These are phyloP conservation scores for Arthrobotrys sphaeroides DNA, from an alignment of 2,329 filamentous ascomycete genomes.

Conservation along the genomic window DNA sequence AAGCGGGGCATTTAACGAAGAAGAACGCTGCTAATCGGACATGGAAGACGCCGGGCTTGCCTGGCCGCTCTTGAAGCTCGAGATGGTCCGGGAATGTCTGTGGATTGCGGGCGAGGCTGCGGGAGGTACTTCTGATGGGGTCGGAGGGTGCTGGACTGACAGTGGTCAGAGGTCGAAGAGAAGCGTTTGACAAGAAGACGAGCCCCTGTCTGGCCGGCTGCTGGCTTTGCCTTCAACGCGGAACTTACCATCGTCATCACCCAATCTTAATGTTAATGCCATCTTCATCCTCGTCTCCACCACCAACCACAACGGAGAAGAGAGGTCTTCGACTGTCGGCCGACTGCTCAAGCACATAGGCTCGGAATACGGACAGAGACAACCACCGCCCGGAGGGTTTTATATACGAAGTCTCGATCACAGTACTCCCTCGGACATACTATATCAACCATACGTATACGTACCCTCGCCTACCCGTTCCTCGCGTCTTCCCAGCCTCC, in stretches of 20 bases:
- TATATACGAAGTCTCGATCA: background rate
- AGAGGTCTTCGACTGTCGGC: constrained; percentile 12
- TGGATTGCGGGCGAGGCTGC: background rate
- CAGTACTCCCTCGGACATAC: too few relatives aligned
- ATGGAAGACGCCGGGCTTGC: constrained; percentile 16
- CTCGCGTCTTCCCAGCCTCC: constrained; percentile 44
- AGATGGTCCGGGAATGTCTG: background rate
- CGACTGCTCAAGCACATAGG: background rate
- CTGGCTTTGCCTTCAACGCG: constrained; percentile 30
- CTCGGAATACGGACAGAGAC: background rate
- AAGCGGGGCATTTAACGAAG: constrained; percentile 33
- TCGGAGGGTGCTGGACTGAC: constrained; percentile 3
- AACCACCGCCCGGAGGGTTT: background rate
- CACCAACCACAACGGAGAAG: background rate
- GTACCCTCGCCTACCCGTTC: constrained; percentile 16
- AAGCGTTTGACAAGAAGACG: constrained; percentile 42
- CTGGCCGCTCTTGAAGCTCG: background rate
- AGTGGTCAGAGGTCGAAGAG: constrained; percentile 21
- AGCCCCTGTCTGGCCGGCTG: background rate
- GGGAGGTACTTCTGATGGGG: background rate
- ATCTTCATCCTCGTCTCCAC: constrained; percentile 31
- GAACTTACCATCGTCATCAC: constrained; percentile 52
- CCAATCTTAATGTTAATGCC: background rate
- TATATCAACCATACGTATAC: too few relatives aligned
- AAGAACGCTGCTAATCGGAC: background rate